Percentiles rank a stretch among this genome's conserved stretches.
Conservation (phyloP, 306 rosid genomes). For the Oemleria cerasiformis region DNA sequence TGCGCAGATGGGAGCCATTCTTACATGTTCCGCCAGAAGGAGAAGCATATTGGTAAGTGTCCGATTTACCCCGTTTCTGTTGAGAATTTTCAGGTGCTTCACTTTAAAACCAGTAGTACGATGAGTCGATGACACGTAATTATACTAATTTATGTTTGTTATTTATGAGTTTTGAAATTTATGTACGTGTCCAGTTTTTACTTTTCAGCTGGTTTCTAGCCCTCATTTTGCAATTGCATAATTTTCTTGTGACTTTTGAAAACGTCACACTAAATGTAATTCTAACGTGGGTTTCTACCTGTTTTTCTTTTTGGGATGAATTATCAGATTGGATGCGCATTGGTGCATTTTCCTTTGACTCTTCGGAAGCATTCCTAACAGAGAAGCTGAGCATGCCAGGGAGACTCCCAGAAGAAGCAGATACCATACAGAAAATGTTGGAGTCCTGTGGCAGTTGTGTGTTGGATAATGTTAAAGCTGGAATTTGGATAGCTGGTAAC, state of each 20-base stretch:
- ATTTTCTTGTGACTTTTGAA: background rate
- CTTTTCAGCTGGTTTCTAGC: background rate
- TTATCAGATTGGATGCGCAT: constrained; percentile 91
- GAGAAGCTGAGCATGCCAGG: constrained; percentile 52
- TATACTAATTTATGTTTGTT: background rate
- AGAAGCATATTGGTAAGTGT: constrained; percentile 84
- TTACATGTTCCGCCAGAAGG: constrained; percentile 73
- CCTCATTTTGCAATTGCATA: background rate
- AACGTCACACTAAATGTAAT: too few relatives aligned
- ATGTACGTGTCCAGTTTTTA: background rate
- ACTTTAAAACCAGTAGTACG: background rate
- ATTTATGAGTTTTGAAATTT: background rate
- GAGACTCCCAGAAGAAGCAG: constrained; percentile 41
- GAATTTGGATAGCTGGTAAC: constrained; percentile 96
- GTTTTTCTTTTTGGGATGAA: constrained; percentile 1
- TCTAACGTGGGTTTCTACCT: background rate
- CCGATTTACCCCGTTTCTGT: background rate
- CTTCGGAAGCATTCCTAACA: constrained; percentile 63
- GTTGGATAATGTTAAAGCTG: constrained; percentile 62
- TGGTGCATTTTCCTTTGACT: constrained; percentile 79
- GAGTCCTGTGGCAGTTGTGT: constrained; percentile 64
- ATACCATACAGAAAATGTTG: constrained; percentile 42
- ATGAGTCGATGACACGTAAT: background rate
- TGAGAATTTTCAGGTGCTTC: background rate
- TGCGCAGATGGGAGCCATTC: constrained; percentile 87